Percentiles rank a stretch among this genome's conserved stretches.
phyloP scores from a whole-genome alignment of 2,329 filamentous ascomycete species.

The Pezicula neosporulosa region DNA sequence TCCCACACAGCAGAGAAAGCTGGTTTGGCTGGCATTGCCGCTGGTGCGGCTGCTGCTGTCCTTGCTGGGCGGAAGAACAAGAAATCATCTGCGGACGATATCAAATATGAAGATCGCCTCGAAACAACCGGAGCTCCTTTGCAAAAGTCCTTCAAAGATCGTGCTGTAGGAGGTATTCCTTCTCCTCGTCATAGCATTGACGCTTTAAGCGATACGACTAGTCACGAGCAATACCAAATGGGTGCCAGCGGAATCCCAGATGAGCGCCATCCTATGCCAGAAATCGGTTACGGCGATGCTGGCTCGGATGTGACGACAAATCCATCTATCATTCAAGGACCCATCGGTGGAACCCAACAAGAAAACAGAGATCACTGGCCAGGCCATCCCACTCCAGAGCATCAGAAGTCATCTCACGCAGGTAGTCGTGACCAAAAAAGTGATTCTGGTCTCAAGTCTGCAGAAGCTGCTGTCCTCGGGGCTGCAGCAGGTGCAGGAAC shows the following conservation, averaged over 20 bases:
- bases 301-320: constrained; percentile 74
- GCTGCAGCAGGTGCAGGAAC: constrained; percentile 53
- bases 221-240: constrained; percentile 49
- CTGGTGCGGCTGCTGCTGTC: constrained; percentile 24
- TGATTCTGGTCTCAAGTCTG: constrained; percentile 24
- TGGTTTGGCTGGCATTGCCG: constrained; percentile 20
- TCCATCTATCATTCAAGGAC: constrained; percentile 77
- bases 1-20: constrained; percentile 22
- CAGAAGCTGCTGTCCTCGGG: constrained; percentile 33
- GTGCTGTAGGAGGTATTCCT: constrained; percentile 51
- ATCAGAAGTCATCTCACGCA: constrained; percentile 10
- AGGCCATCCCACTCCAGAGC: constrained; percentile 50
- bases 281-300: constrained; percentile 63
- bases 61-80: constrained; percentile 21
- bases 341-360: constrained; percentile 44
- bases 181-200: constrained; percentile 57
- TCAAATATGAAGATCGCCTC: constrained; percentile 20
- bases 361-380: constrained; percentile 45
- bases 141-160: constrained; percentile 65
- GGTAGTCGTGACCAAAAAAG: constrained; percentile 9
- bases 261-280: constrained; percentile 68
- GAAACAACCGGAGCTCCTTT: constrained; percentile 45
- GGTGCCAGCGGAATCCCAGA: constrained; percentile 68
- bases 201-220: constrained; percentile 42
- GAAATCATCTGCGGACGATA: constrained; percentile 21